These are phyloP conservation scores for Leccinum imitatum DNA, from an alignment of 768 basidiomycete genomes.

Conservation along the genomic window DNA sequence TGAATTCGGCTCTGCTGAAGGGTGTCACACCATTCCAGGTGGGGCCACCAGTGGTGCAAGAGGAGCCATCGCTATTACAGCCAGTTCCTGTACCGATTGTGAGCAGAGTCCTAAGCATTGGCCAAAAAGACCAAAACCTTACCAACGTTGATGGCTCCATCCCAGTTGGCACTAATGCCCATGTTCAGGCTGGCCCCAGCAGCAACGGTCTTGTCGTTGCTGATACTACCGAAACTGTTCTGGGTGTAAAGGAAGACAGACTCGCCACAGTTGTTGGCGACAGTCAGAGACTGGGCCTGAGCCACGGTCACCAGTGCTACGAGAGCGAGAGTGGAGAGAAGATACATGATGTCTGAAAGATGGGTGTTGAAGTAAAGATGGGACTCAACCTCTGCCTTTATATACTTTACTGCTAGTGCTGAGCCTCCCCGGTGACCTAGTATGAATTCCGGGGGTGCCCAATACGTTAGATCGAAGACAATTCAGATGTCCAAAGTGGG, in stretches of 20 bases:
- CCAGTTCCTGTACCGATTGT: constrained; percentile 25
- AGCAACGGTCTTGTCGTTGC: constrained; percentile 27
- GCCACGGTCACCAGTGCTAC: not conserved
- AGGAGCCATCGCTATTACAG: constrained; percentile 19
- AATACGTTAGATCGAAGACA: not conserved
- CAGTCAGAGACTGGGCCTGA: constrained; percentile 31
- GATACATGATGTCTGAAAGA: constrained; percentile 1
- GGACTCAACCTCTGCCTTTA: not conserved
- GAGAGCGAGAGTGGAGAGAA: not conserved
- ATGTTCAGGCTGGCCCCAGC: constrained; percentile 26
- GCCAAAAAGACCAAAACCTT: not conserved
- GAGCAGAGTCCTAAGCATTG: constrained; percentile 1
- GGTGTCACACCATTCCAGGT: constrained; percentile 32
- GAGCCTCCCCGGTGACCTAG: not conserved
- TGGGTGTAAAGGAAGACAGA: constrained; percentile 32
- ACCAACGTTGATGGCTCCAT: constrained; percentile 33
- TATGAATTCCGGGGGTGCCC: not conserved
- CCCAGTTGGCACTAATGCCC: constrained; percentile 33
- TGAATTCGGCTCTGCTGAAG: constrained; percentile 35
- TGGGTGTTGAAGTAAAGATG: not conserved
- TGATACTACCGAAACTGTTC: constrained; percentile 29
- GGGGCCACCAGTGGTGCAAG: constrained; percentile 32
- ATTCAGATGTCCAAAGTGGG: constrained; percentile 3
- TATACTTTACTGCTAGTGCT: constrained; percentile 9
- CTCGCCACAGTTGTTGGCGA: constrained; percentile 26